These are phyloP conservation scores for Cyberlindnera sargentensis DNA, from an alignment of 805 yeast genomes.

Conservation along the genomic window DNA sequence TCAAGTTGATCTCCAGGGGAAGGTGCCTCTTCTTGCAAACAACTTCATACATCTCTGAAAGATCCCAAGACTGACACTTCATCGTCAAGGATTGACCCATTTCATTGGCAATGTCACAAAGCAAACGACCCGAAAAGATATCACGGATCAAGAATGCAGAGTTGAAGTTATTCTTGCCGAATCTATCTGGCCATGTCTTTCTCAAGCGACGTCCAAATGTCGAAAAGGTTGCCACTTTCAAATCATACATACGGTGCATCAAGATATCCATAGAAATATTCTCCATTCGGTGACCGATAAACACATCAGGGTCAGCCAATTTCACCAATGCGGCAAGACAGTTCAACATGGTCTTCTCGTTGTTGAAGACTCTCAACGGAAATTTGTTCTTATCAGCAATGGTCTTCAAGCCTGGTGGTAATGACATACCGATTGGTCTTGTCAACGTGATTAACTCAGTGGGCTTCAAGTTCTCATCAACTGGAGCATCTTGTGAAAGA, in stretches of 20 bases:
- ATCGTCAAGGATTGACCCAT: conserved; percentile 89
- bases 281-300: conserved; percentile 83
- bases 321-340: conserved; percentile 69
- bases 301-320: conserved; percentile 80
- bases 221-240: conserved; percentile 70
- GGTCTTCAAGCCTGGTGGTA: conserved; percentile 72
- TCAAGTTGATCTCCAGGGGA: conserved; percentile 67
- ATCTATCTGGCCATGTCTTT: conserved; percentile 69
- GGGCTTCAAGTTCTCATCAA: conserved; percentile 54
- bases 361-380: conserved; percentile 52
- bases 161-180: conserved; percentile 46
- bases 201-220: conserved; percentile 77
- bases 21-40: conserved; percentile 59
- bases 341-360: conserved; percentile 67
- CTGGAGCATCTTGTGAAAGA: conserved; percentile 70
- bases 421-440: conserved; percentile 65
- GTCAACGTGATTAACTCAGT: conserved; percentile 62
- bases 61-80: conserved; percentile 92
- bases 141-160: conserved; percentile 56
- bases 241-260: conserved; percentile 72
- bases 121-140: conserved; percentile 73
- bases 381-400: conserved; percentile 49
- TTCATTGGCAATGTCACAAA: conserved; percentile 91
- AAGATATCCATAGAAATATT: conserved; percentile 71
- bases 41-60: conserved; percentile 82